These are phyloP conservation scores for Nitzschia inconspicua DNA, from an alignment of 108 stramenopile genomes.

Conservation along the genomic window DNA sequence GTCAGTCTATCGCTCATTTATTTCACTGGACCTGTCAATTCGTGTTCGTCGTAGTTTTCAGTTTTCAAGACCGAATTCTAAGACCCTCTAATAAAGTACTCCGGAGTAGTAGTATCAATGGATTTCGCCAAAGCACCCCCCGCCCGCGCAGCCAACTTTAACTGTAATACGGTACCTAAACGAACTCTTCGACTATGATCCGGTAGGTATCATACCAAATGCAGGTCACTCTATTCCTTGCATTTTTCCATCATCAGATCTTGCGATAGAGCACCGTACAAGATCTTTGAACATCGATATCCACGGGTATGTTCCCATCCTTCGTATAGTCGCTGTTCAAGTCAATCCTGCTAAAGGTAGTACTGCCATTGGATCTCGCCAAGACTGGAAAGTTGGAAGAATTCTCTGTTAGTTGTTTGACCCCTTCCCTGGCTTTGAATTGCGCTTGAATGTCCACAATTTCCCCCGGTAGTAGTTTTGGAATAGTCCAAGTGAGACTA, in stretches of 20 bases:
- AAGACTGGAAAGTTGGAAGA: conserved; percentile 35
- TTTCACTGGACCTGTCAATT: background rate
- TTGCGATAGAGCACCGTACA: conserved; percentile 34
- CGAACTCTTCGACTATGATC: too few species aligned
- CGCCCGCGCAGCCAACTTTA: too few species aligned
- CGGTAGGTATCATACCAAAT: too few species aligned
- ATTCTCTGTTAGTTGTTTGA: background rate
- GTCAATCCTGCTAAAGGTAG: conserved; percentile 26
- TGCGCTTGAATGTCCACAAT: conserved; percentile 44
- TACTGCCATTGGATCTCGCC: conserved; percentile 23
- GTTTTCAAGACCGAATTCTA: too few species aligned
- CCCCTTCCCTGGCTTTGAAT: conserved; percentile 12
- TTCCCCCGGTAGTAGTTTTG: conserved; percentile 38
- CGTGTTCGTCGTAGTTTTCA: background rate
- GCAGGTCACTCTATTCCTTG: too few species aligned
- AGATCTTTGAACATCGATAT: conserved; percentile 5
- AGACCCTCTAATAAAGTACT: too few species aligned
- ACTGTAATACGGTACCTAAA: too few species aligned
- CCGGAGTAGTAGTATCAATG: too few species aligned
- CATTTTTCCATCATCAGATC: too few species aligned
- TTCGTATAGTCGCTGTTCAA: conserved; percentile 8
- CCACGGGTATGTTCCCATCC: background rate
- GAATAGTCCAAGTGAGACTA: conserved; percentile 32
- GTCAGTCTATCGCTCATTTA: too few species aligned
- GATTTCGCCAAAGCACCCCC: too few species aligned